These are phyloP conservation scores for Plasmodium knowlesi DNA, from an alignment of 169 alveolate genomes.

Conservation along the genomic window DNA sequence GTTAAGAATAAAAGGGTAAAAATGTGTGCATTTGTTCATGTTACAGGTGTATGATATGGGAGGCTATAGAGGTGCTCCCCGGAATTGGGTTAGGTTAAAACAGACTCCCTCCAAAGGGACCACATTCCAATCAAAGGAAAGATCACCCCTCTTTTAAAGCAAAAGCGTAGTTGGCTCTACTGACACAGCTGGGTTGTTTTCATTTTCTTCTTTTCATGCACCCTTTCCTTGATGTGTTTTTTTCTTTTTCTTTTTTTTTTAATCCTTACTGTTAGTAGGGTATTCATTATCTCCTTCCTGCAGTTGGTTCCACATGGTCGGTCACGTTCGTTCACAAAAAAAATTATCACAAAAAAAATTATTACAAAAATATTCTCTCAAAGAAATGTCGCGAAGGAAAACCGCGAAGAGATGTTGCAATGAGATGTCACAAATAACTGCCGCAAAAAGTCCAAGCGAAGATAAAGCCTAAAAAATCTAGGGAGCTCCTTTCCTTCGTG, in stretches of 20 bases:
- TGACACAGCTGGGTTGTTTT: neutral
- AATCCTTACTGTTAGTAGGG: neutral
- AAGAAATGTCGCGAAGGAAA: neutral
- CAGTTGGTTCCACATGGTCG: constrained; percentile 47
- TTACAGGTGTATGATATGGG: neutral
- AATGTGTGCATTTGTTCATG: neutral
- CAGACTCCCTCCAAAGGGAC: neutral
- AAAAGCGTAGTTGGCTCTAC: neutral
- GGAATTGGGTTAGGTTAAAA: neutral
- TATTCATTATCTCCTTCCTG: constrained; percentile 6
- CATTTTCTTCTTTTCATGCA: neutral
- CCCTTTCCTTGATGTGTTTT: neutral
- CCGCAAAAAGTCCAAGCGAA: neutral
- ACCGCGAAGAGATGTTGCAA: neutral
- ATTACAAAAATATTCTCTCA: neutral
- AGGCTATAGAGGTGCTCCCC: neutral
- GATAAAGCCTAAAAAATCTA: neutral
- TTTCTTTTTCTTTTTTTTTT: neutral
- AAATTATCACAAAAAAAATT: neutral
- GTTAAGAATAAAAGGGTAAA: neutral
- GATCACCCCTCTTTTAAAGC: neutral
- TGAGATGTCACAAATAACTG: neutral
- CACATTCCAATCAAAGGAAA: neutral
- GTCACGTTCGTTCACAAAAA: neutral
- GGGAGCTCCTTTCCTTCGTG: neutral